Conservation (phyloP, 202 grass and related monocot species). For the Digitaria exilis region DNA sequence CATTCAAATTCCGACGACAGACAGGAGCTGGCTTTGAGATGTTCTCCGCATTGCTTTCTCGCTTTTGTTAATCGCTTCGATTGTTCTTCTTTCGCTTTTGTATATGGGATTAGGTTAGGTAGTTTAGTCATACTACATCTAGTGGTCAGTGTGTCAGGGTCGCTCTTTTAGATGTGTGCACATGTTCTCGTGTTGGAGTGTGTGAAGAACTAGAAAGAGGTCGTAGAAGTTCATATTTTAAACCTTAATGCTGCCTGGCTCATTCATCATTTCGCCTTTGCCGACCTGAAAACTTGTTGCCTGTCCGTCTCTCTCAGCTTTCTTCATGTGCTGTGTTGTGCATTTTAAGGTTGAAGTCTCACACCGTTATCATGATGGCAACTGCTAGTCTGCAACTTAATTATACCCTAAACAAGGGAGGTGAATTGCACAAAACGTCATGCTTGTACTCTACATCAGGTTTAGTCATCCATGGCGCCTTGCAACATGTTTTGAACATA, state of each 20-base stretch:
- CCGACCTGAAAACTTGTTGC: not conserved
- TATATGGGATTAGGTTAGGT: conserved; percentile 39
- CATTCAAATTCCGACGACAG: not conserved
- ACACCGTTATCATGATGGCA: not conserved
- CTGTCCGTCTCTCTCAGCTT: conserved; percentile 7
- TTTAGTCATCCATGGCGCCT: not conserved
- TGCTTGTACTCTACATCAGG: not conserved
- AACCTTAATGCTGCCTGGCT: not conserved
- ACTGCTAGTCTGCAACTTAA: not conserved
- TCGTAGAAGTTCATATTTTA: conserved; percentile 23
- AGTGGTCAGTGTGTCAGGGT: conserved; percentile 38
- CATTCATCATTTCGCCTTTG: conserved; percentile 46
- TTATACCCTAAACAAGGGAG: not conserved
- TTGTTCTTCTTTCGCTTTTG: conserved; percentile 39
- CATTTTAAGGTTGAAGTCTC: not conserved
- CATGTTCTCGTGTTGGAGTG: conserved; percentile 46
- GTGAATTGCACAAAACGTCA: not conserved
- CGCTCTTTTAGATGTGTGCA: conserved; percentile 31
- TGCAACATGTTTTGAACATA: not conserved
- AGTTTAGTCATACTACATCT: conserved; percentile 36
- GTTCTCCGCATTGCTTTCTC: conserved; percentile 34
- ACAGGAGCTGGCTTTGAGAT: conserved; percentile 18
- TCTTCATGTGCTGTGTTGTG: not conserved
- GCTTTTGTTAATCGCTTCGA: conserved; percentile 31
- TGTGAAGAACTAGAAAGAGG: conserved; percentile 20